Evolutionary conservation across 2,329 filamentous ascomycete species (phyloP), one percentile per base, ranked within the genome.

Genomic region (Fusarium algeriense): DNA sequence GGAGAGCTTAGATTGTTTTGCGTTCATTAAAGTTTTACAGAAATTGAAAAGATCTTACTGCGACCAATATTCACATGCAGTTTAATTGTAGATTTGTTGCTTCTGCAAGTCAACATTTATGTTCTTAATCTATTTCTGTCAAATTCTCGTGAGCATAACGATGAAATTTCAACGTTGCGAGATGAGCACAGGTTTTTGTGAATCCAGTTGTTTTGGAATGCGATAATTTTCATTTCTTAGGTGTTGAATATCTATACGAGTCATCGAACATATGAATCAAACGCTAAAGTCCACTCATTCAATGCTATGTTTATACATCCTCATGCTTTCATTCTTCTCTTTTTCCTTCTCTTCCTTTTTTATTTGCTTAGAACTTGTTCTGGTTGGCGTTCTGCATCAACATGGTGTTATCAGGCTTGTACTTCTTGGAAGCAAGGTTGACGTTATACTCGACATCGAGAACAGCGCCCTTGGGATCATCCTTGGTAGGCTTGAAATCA

Each of bases 401-500:
- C 75, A 77, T 77, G 3, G 48, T 74, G 28, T 54, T 52, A 1
- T 76, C 73, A 20, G 75, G 75, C 80, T 83, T 83, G 78, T 85
- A 85, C 63, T 80, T 80, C 75, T 84, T 84, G 49, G 84, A 82
- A 57, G 81, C 77, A 37, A 86, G 72, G 48, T 82, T 78, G 53
- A 86, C 79, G 55, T 86, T 83, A 67, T 82, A 83, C 74, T 83
- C 80, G 45, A 82, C 75, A 35, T 83, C 81, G 3, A 83, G 75
- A 44, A 68, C 59, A 32, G 82, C 75, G 5, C 75, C 82, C 44
- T 80, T 79, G 67, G 76, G 71, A 37, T 83, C 82, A 40, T 79
- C 79, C 67, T 80, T 57, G 35, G 83, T 75, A 13, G 85, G 84
- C 73, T 81, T 83, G 75, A 88, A 88, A 69, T 85, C 80, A 17